Percentiles rank a stretch among this genome's conserved stretches.
These are phyloP conservation scores for Xylaria hypoxylon DNA, from an alignment of 2,329 filamentous ascomycete genomes.

Conservation along the genomic window DNA sequence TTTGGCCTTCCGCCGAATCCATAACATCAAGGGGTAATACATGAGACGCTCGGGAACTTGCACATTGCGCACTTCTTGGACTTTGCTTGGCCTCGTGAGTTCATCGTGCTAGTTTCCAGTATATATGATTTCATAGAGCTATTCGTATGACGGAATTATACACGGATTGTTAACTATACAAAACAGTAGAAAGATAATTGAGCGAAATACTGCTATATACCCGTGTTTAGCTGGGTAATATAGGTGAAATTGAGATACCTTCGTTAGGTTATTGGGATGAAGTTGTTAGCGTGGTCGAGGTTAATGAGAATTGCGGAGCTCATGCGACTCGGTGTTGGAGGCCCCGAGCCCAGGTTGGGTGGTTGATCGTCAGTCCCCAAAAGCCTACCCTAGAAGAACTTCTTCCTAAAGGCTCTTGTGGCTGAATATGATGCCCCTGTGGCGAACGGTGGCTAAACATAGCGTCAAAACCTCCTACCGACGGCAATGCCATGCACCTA, in stretches of 20 bases:
- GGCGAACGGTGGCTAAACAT: background rate
- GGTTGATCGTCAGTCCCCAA: constrained; percentile 27
- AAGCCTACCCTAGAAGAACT: background rate
- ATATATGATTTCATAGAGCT: too few relatives aligned
- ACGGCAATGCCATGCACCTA: too few relatives aligned
- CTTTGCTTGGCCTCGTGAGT: background rate
- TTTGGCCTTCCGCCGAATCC: constrained; percentile 1
- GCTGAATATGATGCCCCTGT: background rate
- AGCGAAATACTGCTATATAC: background rate
- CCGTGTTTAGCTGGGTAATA: constrained; percentile 4
- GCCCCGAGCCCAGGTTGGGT: constrained; percentile 26
- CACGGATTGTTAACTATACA: background rate
- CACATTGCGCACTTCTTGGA: background rate
- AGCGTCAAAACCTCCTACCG: too few relatives aligned
- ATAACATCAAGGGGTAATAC: background rate
- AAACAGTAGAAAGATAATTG: background rate
- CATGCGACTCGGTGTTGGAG: constrained; percentile 25
- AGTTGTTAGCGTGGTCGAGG: constrained; percentile 13
- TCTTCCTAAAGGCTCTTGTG: too few relatives aligned
- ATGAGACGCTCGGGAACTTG: background rate
- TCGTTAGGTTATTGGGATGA: background rate
- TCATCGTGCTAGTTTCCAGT: background rate
- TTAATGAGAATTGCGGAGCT: constrained; percentile 30
- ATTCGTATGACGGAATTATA: background rate
- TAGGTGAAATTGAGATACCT: constrained; percentile 15